Conservation (phyloP, 108 stramenopile species). For the Cyclotella baltica region DNA sequence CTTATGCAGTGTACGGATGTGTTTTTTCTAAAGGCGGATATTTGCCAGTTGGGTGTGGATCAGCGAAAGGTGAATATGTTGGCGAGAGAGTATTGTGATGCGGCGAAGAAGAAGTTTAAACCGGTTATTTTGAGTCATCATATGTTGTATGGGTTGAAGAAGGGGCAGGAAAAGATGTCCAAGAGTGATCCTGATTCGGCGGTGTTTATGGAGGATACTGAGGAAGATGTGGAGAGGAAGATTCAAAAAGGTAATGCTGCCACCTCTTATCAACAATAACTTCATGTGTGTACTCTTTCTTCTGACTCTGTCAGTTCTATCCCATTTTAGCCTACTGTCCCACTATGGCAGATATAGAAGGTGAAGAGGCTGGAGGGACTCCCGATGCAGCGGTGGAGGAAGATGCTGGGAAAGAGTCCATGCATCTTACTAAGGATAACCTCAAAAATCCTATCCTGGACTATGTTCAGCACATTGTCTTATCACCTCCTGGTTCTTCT, state of each 20-base stretch:
- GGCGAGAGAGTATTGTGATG: slow-evolving; percentile 97
- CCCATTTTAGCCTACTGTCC: slow-evolving; percentile 14
- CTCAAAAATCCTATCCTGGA: slow-evolving; percentile 97
- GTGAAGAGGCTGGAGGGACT: slow-evolving; percentile 6
- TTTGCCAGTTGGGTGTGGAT: slow-evolving; percentile 99
- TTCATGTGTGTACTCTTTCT: neutral
- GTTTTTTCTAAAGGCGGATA: slow-evolving; percentile 99
- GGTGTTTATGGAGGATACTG: slow-evolving; percentile 99
- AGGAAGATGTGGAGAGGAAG: slow-evolving; percentile 93
- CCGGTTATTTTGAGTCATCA: slow-evolving; percentile 95
- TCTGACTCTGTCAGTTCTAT: neutral
- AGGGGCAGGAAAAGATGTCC: slow-evolving; percentile 99
- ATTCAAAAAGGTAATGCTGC: slow-evolving; percentile 77
- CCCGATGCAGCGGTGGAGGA: slow-evolving; percentile 1
- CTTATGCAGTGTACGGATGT: slow-evolving; percentile 99
- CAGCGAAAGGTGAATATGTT: slow-evolving; percentile 99
- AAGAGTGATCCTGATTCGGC: slow-evolving; percentile 99
- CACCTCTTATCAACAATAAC: no score
- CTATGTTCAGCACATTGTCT: slow-evolving; percentile 95
- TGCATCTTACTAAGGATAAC: slow-evolving; percentile 81
- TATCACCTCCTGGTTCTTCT: slow-evolving; percentile 78
- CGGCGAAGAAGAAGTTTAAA: slow-evolving; percentile 92
- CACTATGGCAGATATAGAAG: slow-evolving; percentile 16
- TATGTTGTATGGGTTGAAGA: slow-evolving; percentile 96
- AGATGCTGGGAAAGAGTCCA: slow-evolving; percentile 89